Evolutionary conservation across 768 basidiomycete genomes (phyloP).

Genomic region (Sistotremastrum suecicum): DNA sequence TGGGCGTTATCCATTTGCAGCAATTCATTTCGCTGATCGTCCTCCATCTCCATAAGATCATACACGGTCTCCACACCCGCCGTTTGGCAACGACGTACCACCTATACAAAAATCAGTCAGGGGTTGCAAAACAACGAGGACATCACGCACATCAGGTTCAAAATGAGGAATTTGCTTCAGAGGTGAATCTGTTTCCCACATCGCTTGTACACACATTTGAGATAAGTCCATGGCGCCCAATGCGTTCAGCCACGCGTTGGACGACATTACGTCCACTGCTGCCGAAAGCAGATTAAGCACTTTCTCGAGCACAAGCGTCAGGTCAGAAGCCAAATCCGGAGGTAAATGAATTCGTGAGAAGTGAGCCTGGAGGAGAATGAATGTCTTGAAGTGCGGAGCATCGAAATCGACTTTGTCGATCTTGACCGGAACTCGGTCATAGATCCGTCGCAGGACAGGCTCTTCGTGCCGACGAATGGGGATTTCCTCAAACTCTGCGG

Average conservation of each 20-base stretch:
- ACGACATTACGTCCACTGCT: conserved; percentile 96
- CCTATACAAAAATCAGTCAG: conserved; percentile 23
- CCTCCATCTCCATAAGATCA: conserved; percentile 98
- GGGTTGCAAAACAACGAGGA: neutral
- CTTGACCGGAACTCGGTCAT: conserved; percentile 95
- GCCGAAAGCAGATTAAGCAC: conserved; percentile 84
- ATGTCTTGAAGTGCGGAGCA: conserved; percentile 95
- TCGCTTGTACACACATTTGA: conserved; percentile 96
- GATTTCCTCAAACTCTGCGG: conserved; percentile 89
- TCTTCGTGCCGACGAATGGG: conserved; percentile 95
- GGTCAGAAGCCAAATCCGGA: conserved; percentile 88
- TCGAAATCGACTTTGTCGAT: conserved; percentile 74
- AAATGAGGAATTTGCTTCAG: conserved; percentile 96
- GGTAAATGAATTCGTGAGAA: conserved; percentile 89
- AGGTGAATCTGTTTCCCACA: conserved; percentile 96
- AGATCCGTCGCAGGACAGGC: conserved; percentile 68
- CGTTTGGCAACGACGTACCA: conserved; percentile 72
- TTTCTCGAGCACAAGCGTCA: conserved; percentile 75
- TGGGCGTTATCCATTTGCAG: conserved; percentile 75
- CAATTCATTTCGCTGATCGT: conserved; percentile 68
- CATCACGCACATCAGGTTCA: conserved; percentile 55
- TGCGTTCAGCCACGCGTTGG: conserved; percentile 89
- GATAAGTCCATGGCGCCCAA: conserved; percentile 94
- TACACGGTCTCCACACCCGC: conserved; percentile 82
- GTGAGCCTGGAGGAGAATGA: conserved; percentile 91